These are phyloP conservation scores for Wickerhamiella sorbophila DNA, from an alignment of 805 yeast species.

Conservation along the genomic window DNA sequence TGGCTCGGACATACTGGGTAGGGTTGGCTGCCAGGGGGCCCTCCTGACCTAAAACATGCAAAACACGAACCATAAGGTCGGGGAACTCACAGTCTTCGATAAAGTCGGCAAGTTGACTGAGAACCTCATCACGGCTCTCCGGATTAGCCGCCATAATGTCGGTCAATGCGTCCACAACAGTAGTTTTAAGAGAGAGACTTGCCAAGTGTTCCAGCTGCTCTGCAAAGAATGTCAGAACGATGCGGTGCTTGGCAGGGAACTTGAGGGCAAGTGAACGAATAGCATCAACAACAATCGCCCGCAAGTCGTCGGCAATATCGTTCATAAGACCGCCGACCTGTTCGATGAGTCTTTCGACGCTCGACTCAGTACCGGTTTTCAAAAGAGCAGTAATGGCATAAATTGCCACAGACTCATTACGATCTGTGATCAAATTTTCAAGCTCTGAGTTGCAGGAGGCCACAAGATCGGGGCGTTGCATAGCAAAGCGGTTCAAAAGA, in stretches of 20 bases:
- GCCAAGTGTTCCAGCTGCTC: slow-evolving; percentile 86
- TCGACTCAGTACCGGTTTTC: slow-evolving; percentile 84
- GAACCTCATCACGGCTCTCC: slow-evolving; percentile 63
- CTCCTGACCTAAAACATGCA: slow-evolving; percentile 84
- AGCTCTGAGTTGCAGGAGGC: slow-evolving; percentile 65
- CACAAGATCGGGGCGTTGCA: slow-evolving; percentile 62
- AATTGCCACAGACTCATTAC: slow-evolving; percentile 85
- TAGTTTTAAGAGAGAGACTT: slow-evolving; percentile 67
- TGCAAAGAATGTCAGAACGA: slow-evolving; percentile 67
- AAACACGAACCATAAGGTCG: slow-evolving; percentile 80
- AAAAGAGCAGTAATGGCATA: slow-evolving; percentile 92
- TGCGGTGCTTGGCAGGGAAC: slow-evolving; percentile 80
- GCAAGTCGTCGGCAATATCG: slow-evolving; percentile 92
- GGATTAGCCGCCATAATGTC: slow-evolving; percentile 84
- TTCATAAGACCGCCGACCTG: slow-evolving; percentile 80
- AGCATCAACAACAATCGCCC: slow-evolving; percentile 88
- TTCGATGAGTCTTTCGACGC: slow-evolving; percentile 75
- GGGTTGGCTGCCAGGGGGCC: slow-evolving; percentile 84
- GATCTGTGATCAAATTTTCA: slow-evolving; percentile 73
- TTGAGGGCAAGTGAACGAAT: slow-evolving; percentile 81
- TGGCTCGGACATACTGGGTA: slow-evolving; percentile 83
- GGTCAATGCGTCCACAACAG: slow-evolving; percentile 82
- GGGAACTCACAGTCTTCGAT: slow-evolving; percentile 97
- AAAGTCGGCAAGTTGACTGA: slow-evolving; percentile 85
- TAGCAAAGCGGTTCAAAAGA: slow-evolving; percentile 70